Conservation (phyloP, 768 basidiomycete genomes). For the Kondoa subrosea region DNA sequence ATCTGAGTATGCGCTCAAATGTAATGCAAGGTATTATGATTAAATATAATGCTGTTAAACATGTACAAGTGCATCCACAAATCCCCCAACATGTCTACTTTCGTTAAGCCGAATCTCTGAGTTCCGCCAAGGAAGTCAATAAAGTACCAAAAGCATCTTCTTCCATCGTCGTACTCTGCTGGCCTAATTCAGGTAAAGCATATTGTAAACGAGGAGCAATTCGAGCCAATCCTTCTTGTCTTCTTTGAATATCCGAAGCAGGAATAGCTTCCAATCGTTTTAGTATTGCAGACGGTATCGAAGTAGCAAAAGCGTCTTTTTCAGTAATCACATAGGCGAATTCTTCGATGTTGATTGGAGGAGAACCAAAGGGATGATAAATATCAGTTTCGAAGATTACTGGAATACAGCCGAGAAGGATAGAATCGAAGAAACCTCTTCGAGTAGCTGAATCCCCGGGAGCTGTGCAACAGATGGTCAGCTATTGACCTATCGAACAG, state of each 20-base stretch:
- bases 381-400: slow-evolving; percentile 10
- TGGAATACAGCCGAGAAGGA: slow-evolving; percentile 18
- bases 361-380: not conserved
- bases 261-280: not conserved
- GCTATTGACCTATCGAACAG: not conserved
- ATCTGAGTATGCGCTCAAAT: no score
- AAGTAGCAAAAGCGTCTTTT: not conserved
- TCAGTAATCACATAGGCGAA: not conserved
- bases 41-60: no score
- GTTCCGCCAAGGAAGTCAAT: not conserved
- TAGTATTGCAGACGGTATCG: not conserved
- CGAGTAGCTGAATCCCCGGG: slow-evolving; percentile 15
- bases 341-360: not conserved
- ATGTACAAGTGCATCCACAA: no score
- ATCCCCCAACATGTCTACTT: not conserved
- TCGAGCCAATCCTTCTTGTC: not conserved
- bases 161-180: no score
- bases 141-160: not conserved
- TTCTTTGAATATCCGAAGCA: not conserved
- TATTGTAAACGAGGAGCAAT: not conserved
- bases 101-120: not conserved
- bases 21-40: no score
- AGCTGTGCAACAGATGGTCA: slow-evolving; percentile 5
- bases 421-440: slow-evolving; percentile 14
- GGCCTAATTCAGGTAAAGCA: not conserved